Conservation (phyloP, 2,329 filamentous ascomycete genomes). For the Ceratocystis variospora region DNA sequence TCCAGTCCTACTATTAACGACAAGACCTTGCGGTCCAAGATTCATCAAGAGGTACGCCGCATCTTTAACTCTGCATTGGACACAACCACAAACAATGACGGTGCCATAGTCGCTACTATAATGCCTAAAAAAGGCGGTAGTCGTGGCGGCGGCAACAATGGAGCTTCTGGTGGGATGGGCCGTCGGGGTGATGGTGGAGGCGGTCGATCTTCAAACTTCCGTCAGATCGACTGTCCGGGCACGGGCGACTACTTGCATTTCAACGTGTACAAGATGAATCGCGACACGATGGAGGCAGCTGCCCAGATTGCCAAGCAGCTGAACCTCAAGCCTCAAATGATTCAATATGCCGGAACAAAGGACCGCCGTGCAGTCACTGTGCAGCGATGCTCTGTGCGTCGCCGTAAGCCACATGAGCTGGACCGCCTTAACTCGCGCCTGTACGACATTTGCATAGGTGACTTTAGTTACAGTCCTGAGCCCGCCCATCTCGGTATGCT, state of each 20-base stretch:
- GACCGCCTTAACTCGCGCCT: conserved; percentile 49
- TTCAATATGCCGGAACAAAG: conserved; percentile 72
- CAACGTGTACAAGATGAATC: conserved; percentile 90
- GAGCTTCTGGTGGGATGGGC: conserved; percentile 3
- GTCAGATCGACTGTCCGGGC: conserved; percentile 20
- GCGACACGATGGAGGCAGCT: conserved; percentile 86
- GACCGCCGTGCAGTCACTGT: conserved; percentile 76
- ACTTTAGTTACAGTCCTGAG: conserved; percentile 62
- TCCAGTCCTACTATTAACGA: conserved; percentile 33
- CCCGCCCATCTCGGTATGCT: conserved; percentile 73
- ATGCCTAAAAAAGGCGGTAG: conserved; percentile 33
- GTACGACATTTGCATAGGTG: conserved; percentile 55
- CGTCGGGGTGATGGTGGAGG: conserved; percentile 18
- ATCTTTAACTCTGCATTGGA: conserved; percentile 70
- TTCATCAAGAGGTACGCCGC: conserved; percentile 54
- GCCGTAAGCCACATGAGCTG: conserved; percentile 43
- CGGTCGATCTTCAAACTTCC: conserved; percentile 7
- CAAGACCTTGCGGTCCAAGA: conserved; percentile 32
- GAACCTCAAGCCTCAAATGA: conserved; percentile 59
- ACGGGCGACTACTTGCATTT: conserved; percentile 74
- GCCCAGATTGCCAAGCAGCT: conserved; percentile 61
- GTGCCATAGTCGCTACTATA: conserved; percentile 53
- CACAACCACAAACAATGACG: conserved; percentile 46
- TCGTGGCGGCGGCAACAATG: conserved; percentile 17
- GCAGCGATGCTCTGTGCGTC: conserved; percentile 58